These are phyloP conservation scores for Geotrichum restrictum DNA, from an alignment of 1,139 yeast genomes.

Conservation along the genomic window DNA sequence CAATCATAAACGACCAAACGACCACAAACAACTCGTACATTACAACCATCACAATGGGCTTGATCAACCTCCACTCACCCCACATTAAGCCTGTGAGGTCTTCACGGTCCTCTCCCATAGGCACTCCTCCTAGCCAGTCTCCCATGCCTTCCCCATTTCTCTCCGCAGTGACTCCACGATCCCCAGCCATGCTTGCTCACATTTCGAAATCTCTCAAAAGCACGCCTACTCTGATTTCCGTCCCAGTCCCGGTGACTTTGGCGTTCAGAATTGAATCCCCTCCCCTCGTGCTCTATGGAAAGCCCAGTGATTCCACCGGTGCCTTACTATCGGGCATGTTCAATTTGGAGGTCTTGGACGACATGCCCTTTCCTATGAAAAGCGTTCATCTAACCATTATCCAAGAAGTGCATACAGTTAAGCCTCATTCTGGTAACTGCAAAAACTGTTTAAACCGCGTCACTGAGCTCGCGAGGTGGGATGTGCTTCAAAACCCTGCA, in stretches of 20 bases:
- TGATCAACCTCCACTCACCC: conserved; percentile 7
- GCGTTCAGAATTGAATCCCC: conserved; percentile 78
- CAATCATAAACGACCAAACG: neutral
- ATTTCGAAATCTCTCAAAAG: neutral
- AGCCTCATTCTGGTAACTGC: conserved; percentile 24
- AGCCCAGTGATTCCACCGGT: conserved; percentile 75
- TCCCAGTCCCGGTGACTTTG: conserved; percentile 41
- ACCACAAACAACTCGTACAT: neutral
- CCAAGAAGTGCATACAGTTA: conserved; percentile 52
- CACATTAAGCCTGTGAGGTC: conserved; percentile 5
- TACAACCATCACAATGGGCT: neutral
- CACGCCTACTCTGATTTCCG: neutral
- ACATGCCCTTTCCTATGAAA: conserved; percentile 42
- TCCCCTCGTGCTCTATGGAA: conserved; percentile 80
- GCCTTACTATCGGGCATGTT: conserved; percentile 75
- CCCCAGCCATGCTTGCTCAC: conserved; percentile 9
- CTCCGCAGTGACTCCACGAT: neutral
- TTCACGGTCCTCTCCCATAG: conserved; percentile 2
- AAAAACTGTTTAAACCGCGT: conserved; percentile 51
- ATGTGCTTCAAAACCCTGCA: conserved; percentile 59
- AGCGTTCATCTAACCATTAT: conserved; percentile 61
- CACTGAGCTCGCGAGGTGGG: conserved; percentile 81
- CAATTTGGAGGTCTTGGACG: conserved; percentile 35
- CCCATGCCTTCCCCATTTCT: conserved; percentile 8
- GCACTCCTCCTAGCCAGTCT: neutral